Evolutionary conservation across 2,329 filamentous ascomycete species (phyloP).

Genomic region (Penicillium sp.): DNA sequence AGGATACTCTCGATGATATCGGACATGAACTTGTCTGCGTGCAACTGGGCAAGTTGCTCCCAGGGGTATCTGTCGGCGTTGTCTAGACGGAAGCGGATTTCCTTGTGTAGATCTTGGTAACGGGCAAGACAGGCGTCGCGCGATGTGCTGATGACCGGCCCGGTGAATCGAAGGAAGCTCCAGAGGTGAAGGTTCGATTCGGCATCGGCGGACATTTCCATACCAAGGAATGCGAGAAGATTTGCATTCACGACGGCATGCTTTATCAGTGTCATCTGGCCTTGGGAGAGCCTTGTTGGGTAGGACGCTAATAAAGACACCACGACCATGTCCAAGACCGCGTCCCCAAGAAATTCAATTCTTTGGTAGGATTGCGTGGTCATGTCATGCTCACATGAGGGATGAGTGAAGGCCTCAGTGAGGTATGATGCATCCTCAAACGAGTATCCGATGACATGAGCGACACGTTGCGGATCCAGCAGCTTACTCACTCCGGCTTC

Average conservation of each 20-base stretch:
- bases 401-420: slow-evolving; percentile 74
- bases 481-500: slow-evolving; percentile 7
- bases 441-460: slow-evolving; percentile 54
- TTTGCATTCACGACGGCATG: slow-evolving; percentile 73
- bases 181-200: slow-evolving; percentile 50
- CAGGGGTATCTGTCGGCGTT: slow-evolving; percentile 63
- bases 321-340: slow-evolving; percentile 73
- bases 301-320: slow-evolving; percentile 43
- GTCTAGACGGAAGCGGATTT: slow-evolving; percentile 49
- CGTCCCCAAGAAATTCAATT: slow-evolving; percentile 82
- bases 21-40: slow-evolving; percentile 70
- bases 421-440: slow-evolving; percentile 66
- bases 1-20: slow-evolving; percentile 77
- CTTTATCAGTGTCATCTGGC: slow-evolving; percentile 69
- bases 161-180: slow-evolving; percentile 57
- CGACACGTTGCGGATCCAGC: slow-evolving; percentile 14
- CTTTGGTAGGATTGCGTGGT: slow-evolving; percentile 60
- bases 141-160: slow-evolving; percentile 9
- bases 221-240: slow-evolving; percentile 69
- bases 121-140: slow-evolving; percentile 35
- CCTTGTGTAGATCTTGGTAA: slow-evolving; percentile 44
- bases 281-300: slow-evolving; percentile 43
- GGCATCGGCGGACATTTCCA: slow-evolving; percentile 42
- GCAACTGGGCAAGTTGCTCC: slow-evolving; percentile 60
- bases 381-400: slow-evolving; percentile 52